Base-by-base conservation (phyloP, 495 filamentous ascomycete genomes). In the Neurospora sp. region DNA sequence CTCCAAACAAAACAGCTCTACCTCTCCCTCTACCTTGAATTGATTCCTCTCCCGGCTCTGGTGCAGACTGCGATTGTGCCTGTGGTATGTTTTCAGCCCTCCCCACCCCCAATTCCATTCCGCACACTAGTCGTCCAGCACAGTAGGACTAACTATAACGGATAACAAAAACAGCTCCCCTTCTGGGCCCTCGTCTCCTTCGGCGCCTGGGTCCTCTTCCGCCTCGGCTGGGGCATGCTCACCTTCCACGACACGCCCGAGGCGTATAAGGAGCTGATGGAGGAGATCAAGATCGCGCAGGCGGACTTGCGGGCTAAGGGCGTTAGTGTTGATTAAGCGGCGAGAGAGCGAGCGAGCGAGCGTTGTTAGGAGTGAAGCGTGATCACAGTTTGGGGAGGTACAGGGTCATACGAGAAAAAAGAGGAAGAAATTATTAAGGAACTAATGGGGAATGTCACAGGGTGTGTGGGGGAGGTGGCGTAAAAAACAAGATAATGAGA, bases 221-320 rank as follows among this genome's bases (percentile, higher is more conserved):
- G 93, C 74, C 88, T 99, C 38, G 96, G 96, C 70, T 89, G 89
- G 85, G 95, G 95, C 46, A 92, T 99, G 75, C 85, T 97, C 76
- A 97, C 94, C 44, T 99, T 99, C 87, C 94, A 96, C 84, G 93
- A 98, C 83, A 94, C 96, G 14, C 95, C 96, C 70, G 89, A 92
- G 74, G 96, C 96, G 72, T 91, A 98, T 81, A 87, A 90, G 76
- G 95, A 97, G 83, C 83, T 99, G 75, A 92, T 97, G 86, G 89
- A 86, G 80, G 89, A 94, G 85, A 93, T 94, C 79, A 85, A 92
- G 76, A 68, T 88, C 77, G 91, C 91, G 66, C 88, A 89, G 83
- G 82, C 79, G 71, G 91, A 94, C 70, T 81, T 94, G 79, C 83
- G 86, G 74, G 82, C 84, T 12, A 89, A 90, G 82, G 91, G 91